Evolutionary conservation across 2,329 filamentous ascomycete genomes (phyloP).

Genomic region (Hawksworthiomyces lignivorus): DNA sequence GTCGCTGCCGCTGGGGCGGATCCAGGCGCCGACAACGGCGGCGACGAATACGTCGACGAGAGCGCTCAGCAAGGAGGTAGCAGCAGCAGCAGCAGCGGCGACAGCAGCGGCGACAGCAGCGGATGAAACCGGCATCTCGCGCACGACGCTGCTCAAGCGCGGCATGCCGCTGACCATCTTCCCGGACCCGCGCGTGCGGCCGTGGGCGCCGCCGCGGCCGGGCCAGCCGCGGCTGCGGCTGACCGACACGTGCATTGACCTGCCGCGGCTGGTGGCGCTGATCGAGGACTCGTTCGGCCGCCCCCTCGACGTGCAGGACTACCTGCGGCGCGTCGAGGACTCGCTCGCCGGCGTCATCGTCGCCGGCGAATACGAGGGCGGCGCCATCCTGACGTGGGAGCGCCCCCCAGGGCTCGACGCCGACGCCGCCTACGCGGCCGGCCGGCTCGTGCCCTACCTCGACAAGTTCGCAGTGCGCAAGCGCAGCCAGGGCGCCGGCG

Average conservation of each 20-base stretch:
- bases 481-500: conserved; percentile 78
- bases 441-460: conserved; percentile 78
- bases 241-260: conserved; percentile 73
- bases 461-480: conserved; percentile 96
- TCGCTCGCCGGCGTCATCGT: conserved; percentile 88
- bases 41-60: not conserved
- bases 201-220: conserved; percentile 61
- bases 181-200: conserved; percentile 56
- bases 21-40: conserved; percentile 29
- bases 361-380: conserved; percentile 93
- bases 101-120: too few relatives aligned
- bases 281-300: conserved; percentile 92
- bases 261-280: conserved; percentile 72
- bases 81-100: too few relatives aligned
- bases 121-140: conserved; percentile 11
- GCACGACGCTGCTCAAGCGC: conserved; percentile 75
- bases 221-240: conserved; percentile 57
- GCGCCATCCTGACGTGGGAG: conserved; percentile 93
- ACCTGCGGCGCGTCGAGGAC: conserved; percentile 70
- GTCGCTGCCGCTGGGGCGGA: conserved; percentile 69
- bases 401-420: conserved; percentile 49
- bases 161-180: conserved; percentile 85
- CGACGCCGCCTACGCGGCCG: conserved; percentile 44
- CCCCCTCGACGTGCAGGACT: conserved; percentile 75
- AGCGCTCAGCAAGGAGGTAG: too few relatives aligned